Base-by-base conservation (phyloP, 495 filamentous ascomycete species). In the Hypoxylon subgilvum region DNA sequence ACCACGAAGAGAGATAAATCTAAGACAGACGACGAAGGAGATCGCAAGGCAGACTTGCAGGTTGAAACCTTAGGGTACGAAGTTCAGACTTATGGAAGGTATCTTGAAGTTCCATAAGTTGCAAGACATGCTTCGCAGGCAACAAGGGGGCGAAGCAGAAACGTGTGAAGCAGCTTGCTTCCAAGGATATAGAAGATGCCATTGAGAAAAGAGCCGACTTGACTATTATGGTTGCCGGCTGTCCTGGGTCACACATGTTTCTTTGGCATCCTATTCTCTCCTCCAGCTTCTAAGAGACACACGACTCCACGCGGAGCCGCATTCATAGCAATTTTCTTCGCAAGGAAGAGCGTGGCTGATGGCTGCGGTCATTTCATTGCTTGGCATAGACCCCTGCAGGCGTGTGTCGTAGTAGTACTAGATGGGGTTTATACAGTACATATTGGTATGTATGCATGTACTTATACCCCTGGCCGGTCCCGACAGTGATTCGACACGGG, bases 101-200 rank as follows among this genome's bases (percentile, higher is more conserved):
- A 46, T 28, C 17, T 52, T 38, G 62, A 28, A 47, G 10, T 65
- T 52, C 51, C 50, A 51, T 57, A 40, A 43, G 42, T 44, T 52
- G 32, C 32, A 43, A 40, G 34, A 45, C 38, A 40, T 41, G 34
- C 49, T 51, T 42, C 23, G 57, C 44, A 61, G 56, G 62, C 39
- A 65, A 55, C 34, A 65, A 56, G 38, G 62, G 32, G 62, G 62
- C 62, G 47, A 48, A 61, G 57, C 35, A 46, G 27, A 46, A 46
- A 41, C 32, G 31, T 41, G 31, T 52, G 56, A 61, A 65, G 62
- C 62, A 57, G 40, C 62, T 61, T 56, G 56, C 57, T 57, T 57
- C 57, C 17, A 38, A 57, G 52, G 31, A 52, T 44, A 56, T 39
- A n/a, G 52, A 42, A 48, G 34, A 48, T 7, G 50, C 62, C 62